Percentiles rank a stretch among this genome's conserved stretches.
phyloP scores from a whole-genome alignment of 1,284 basidiomycete genomes.

The Prillingera fragicola region DNA sequence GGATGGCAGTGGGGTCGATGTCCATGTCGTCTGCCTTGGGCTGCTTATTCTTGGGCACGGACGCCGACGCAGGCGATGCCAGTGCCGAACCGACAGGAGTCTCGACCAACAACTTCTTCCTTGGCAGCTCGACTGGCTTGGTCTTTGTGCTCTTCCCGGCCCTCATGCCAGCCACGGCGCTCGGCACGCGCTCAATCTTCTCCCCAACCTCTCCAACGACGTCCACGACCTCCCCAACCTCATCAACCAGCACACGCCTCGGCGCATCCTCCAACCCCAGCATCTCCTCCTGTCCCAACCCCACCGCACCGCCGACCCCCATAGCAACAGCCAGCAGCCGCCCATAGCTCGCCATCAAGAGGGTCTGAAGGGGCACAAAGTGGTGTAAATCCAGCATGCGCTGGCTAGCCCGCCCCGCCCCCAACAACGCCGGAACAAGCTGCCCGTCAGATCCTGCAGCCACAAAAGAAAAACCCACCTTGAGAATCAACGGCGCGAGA shows the following conservation, averaged over 20 bases:
- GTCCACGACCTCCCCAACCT: background rate
- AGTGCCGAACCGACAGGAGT: too few relatives aligned
- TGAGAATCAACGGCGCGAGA: background rate
- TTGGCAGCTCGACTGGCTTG: too few relatives aligned
- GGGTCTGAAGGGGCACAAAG: constrained; percentile 39
- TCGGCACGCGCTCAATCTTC: constrained; percentile 8
- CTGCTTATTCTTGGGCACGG: background rate
- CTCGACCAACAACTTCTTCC: too few relatives aligned
- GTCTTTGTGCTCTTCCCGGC: too few relatives aligned
- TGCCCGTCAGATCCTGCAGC: background rate
- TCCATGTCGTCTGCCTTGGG: background rate
- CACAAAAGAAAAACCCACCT: too few relatives aligned
- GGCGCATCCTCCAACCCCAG: constrained; percentile 2
- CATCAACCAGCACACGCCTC: background rate
- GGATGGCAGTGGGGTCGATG: background rate
- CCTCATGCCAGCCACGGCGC: background rate
- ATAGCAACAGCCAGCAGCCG: constrained; percentile 27
- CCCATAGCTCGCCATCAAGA: constrained; percentile 29
- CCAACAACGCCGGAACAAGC: constrained; percentile 12
- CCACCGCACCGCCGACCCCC: background rate
- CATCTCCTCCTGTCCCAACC: background rate
- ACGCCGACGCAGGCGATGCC: background rate
- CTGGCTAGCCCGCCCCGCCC: constrained; percentile 7
- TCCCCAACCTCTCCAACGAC: constrained; percentile 10
- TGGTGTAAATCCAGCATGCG: constrained; percentile 22